phyloP scores from a whole-genome alignment of 2,329 filamentous ascomycete species.

The Magnaporthiopsis incrustans region DNA sequence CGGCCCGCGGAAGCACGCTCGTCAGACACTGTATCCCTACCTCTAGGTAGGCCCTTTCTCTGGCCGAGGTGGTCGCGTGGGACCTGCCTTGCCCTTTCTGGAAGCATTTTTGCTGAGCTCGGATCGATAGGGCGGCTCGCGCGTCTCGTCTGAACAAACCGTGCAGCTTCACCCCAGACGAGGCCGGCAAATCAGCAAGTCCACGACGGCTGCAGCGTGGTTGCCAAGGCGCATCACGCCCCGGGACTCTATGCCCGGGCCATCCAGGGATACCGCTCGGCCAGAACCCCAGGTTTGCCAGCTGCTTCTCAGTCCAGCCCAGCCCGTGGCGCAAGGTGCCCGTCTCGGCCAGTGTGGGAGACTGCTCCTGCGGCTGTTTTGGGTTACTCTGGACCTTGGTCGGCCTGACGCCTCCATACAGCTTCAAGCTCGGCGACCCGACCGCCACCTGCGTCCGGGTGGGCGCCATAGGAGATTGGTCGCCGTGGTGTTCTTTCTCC shows the following conservation, averaged over 20 bases:
- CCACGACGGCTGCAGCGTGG: background rate
- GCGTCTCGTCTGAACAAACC: background rate
- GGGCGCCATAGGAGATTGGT: background rate
- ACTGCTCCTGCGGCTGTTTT: conserved; percentile 7
- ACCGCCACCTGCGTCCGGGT: background rate
- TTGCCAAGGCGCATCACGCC: background rate
- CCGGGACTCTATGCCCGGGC: background rate
- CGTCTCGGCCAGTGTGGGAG: conserved; percentile 2
- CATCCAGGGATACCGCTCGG: background rate
- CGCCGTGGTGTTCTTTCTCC: background rate
- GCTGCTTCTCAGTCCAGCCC: background rate
- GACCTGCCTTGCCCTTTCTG: background rate
- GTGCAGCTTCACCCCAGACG: background rate
- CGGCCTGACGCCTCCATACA: background rate
- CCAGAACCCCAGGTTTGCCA: background rate
- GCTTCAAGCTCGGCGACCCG: background rate
- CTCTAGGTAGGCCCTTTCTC: background rate
- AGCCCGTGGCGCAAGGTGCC: background rate
- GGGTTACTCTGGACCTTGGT: conserved; percentile 1
- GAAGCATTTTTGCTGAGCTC: background rate
- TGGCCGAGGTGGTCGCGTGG: background rate
- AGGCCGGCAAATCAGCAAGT: conserved; percentile 1
- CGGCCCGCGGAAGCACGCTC: no score
- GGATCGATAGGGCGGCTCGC: background rate
- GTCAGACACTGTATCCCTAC: background rate